These are phyloP conservation scores for Yamadazyma jaroonii DNA, from an alignment of 1,139 yeast genomes.

Conservation along the genomic window DNA sequence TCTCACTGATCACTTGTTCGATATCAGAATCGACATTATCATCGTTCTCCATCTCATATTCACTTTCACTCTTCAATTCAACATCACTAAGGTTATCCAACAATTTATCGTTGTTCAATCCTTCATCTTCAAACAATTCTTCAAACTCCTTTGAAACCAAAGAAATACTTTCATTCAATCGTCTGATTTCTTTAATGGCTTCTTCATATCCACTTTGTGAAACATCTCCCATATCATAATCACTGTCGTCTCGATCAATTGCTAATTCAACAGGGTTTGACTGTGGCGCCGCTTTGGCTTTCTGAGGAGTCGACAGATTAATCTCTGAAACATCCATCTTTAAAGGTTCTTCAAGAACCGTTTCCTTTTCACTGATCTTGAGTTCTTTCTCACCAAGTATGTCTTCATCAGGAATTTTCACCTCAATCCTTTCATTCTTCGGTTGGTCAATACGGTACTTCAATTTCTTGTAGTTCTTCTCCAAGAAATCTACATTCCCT, in stretches of 20 bases:
- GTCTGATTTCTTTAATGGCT: no score
- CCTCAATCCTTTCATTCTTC: constrained; percentile 3
- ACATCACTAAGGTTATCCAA: not conserved
- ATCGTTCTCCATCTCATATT: constrained; percentile 4
- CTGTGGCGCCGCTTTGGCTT: no score
- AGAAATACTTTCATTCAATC: no score
- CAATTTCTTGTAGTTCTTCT: constrained; percentile 9
- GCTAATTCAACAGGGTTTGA: no score
- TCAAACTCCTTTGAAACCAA: no score
- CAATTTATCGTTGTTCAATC: not conserved
- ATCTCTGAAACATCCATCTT: not conserved
- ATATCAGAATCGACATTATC: constrained; percentile 1
- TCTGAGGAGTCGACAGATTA: constrained; percentile 6
- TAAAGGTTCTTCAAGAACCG: not conserved
- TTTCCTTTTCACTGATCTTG: no score
- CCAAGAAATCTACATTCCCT: constrained; percentile 26
- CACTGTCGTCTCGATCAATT: not conserved
- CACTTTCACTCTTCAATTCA: constrained; percentile 1
- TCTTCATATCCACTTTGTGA: no score
- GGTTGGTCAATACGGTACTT: not conserved
- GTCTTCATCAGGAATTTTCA: not conserved
- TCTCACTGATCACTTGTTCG: no score
- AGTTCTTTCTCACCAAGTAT: no score
- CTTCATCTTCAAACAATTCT: not conserved
- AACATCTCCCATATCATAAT: not conserved